A percentile compares a stretch with the other conserved stretches of the same genome.
These are phyloP conservation scores for Penicillium nordicum DNA, from an alignment of 2,329 filamentous ascomycete genomes.

Conservation along the genomic window DNA sequence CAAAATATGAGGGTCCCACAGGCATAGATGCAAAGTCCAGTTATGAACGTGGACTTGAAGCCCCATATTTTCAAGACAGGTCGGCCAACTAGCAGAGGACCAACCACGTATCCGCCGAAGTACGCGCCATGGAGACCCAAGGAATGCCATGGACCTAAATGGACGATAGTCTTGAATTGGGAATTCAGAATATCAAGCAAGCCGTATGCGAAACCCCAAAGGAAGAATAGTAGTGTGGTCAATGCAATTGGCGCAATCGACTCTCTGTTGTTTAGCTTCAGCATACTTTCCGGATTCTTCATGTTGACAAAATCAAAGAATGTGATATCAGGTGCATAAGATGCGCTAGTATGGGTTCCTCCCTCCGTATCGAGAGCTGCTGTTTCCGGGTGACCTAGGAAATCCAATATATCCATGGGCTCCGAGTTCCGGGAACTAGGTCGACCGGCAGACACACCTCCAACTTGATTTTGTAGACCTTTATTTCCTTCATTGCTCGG, in stretches of 20 bases:
- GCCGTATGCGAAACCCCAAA: constrained; percentile 90
- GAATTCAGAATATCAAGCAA: constrained; percentile 75
- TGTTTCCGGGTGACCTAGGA: constrained; percentile 51
- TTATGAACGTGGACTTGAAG: constrained; percentile 61
- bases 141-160: constrained; percentile 33
- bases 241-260: constrained; percentile 57
- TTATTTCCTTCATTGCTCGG: constrained; percentile 17
- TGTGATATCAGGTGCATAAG: constrained; percentile 39
- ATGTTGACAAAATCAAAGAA: constrained; percentile 64
- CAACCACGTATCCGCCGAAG: constrained; percentile 57
- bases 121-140: constrained; percentile 58
- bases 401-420: constrained; percentile 48
- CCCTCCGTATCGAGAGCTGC: constrained; percentile 28
- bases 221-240: constrained; percentile 77
- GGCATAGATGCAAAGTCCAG: constrained; percentile 61
- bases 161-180: constrained; percentile 55
- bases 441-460: constrained; percentile 7
- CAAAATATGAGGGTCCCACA: constrained; percentile 61
- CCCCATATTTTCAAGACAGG: constrained; percentile 57
- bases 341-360: constrained; percentile 39
- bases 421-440: constrained; percentile 5
- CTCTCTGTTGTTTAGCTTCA: constrained; percentile 56
- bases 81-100: constrained; percentile 54
- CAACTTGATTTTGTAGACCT: constrained; percentile 16
- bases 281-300: constrained; percentile 55